Percentiles rank a stretch among this genome's conserved stretches.
Conservation (phyloP, 495 filamentous ascomycete species). For the Talaromyces trachyspermus region DNA sequence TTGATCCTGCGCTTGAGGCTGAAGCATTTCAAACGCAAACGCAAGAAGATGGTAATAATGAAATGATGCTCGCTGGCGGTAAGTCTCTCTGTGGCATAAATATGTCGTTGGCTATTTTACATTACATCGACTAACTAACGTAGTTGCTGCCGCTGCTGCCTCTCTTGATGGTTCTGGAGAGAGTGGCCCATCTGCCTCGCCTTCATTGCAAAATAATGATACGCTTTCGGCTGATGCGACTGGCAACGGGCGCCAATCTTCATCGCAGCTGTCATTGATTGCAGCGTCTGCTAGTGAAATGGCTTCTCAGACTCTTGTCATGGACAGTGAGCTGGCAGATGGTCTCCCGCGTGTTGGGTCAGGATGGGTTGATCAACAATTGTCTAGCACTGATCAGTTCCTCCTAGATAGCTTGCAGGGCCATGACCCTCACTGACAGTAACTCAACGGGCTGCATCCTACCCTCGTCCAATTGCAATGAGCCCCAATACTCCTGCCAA, state of each 20-base stretch:
- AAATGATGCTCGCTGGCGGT: conserved; percentile 6
- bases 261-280: conserved; percentile 39
- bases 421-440: conserved; percentile 38
- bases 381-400: conserved; percentile 38
- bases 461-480: conserved; percentile 49
- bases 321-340: conserved; percentile 33
- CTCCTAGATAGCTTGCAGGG: conserved; percentile 41
- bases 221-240: conserved; percentile 31
- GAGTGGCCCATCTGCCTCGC: conserved; percentile 28
- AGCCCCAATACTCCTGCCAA: conserved; percentile 46
- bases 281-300: conserved; percentile 44
- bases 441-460: conserved; percentile 38
- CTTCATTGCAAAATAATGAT: conserved; percentile 26
- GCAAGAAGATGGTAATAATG: background rate
- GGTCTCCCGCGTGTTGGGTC: conserved; percentile 26
- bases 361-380: conserved; percentile 30
- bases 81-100: background rate
- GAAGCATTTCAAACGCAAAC: conserved; percentile 33
- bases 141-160: conserved; percentile 4
- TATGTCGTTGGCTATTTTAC: background rate
- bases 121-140: background rate
- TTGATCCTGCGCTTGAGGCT: conserved; percentile 40
- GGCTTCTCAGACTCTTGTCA: conserved; percentile 36
- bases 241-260: conserved; percentile 36
- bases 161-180: conserved; percentile 30